These are phyloP conservation scores for Neurospora sublineolata DNA, from an alignment of 495 filamentous ascomycete genomes.

Conservation along the genomic window DNA sequence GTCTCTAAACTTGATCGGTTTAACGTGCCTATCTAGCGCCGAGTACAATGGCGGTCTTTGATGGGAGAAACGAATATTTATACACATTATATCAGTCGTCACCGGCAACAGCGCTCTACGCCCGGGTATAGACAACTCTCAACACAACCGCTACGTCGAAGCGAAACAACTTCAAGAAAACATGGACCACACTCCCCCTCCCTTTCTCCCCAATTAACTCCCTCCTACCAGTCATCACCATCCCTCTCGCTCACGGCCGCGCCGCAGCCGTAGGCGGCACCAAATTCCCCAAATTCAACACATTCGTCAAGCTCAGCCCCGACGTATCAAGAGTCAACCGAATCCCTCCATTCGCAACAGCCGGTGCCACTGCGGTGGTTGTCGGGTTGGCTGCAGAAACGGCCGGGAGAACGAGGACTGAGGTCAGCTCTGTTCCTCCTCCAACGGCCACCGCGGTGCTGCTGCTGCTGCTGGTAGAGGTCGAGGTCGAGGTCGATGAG, in stretches of 20 bases:
- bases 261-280: conserved; percentile 11
- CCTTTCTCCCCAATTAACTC: not conserved
- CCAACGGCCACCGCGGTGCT: not conserved
- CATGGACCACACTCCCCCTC: not conserved
- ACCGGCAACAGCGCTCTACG: not conserved
- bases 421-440: conserved; percentile 7
- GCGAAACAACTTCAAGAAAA: not conserved
- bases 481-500: conserved; percentile 9
- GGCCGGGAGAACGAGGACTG: conserved; percentile 12
- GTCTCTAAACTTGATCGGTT: not conserved
- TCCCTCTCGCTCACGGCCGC: not conserved
- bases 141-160: not conserved
- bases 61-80: not conserved
- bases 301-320: conserved; percentile 22
- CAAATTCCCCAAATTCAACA: conserved; percentile 24
- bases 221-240: not conserved
- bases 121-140: not conserved
- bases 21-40: not conserved
- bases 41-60: not conserved
- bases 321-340: conserved; percentile 18
- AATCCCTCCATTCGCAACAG: conserved; percentile 4
- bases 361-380: not conserved
- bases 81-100: not conserved
- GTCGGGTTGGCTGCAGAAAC: not conserved
- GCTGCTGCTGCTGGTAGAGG: not conserved